A percentile compares a stretch with the other conserved stretches of the same genome.
These are phyloP conservation scores for Stipa capillata DNA, from an alignment of 176 grass and related monocot genomes.

Conservation along the genomic window DNA sequence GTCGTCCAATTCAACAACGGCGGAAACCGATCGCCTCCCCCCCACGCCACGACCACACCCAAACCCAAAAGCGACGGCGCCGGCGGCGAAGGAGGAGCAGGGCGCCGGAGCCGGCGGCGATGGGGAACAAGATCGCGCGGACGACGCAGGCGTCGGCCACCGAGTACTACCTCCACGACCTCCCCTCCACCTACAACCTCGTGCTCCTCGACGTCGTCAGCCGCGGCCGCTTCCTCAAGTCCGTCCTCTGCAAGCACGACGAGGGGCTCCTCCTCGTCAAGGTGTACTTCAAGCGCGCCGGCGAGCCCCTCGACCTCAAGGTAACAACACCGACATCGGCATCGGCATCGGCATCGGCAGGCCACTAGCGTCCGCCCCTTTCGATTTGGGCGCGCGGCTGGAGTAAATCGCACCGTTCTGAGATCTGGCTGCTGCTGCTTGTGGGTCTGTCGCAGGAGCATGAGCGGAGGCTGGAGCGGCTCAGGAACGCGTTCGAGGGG, in stretches of 20 bases:
- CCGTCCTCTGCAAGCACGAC: conserved; percentile 83
- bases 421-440: conserved; percentile 16
- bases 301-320: conserved; percentile 73
- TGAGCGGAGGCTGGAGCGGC: conserved; percentile 72
- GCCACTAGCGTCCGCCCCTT: too few species aligned
- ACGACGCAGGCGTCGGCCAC: conserved; percentile 73
- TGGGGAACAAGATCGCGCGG: conserved; percentile 90
- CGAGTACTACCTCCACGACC: conserved; percentile 91
- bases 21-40: not conserved
- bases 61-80: not conserved
- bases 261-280: conserved; percentile 84
- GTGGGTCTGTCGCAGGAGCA: conserved; percentile 68
- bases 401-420: not conserved
- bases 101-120: conserved; percentile 33
- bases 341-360: too few species aligned
- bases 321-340: conserved; percentile 8
- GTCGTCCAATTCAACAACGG: not conserved
- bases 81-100: not conserved
- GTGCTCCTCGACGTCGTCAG: conserved; percentile 63
- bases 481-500: conserved; percentile 76
- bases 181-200: conserved; percentile 74
- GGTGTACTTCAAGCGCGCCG: conserved; percentile 87
- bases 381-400: not conserved
- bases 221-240: conserved; percentile 73
- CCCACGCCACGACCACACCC: too few species aligned